Base-by-base conservation (phyloP, 2,329 filamentous ascomycete species). In the Exutisphaerella laricina region DNA sequence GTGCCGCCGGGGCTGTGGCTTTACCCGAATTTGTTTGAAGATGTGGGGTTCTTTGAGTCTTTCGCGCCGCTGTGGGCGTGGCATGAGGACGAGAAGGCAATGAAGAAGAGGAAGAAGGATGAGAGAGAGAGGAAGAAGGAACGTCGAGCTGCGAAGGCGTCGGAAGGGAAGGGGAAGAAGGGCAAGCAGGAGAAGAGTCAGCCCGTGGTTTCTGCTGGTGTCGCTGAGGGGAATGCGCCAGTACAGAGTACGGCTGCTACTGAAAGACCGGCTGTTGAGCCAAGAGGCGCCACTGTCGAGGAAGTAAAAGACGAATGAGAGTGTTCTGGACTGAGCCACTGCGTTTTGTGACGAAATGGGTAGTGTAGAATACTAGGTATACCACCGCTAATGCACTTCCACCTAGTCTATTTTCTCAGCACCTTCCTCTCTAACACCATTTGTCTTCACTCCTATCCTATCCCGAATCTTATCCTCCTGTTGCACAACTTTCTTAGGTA, bases 1-100 rank as follows among this genome's bases (percentile, higher is more conserved):
- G 74, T 80, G 1, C 72, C 89, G 3, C 92, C 92, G 2, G 92
- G 92, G 58, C 74, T 98, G n/a, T 98, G 92, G 92, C 75, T 98
- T 32, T 98, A 90, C 70, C 92, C 92, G 36, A 98, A 98, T 63
- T 71, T 98, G 14, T 98, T 96, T 72, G 92, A 98, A 66, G 92
- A 98, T 63, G 92, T 98, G 20, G 94, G 90, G 5, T 97, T 98
- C 70, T 84, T 98, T 67, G 92, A 98, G 64, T 94, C 86, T 60
- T 98, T 98, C 77, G 84, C 84, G 61, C 92, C 92, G 14, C 70
- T 95, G 4, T 98, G 92, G 90, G 92, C 88, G 47, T 98, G 92
- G 92, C 92, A 98, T 66, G 89, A 66, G 53, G 58, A 57, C 25
- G 60, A 61, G 38, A 60, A 60, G 49, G 58, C 59, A 8, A 52